These are phyloP conservation scores for Neurospora sp. DNA, from an alignment of 495 filamentous ascomycete genomes.

Conservation along the genomic window DNA sequence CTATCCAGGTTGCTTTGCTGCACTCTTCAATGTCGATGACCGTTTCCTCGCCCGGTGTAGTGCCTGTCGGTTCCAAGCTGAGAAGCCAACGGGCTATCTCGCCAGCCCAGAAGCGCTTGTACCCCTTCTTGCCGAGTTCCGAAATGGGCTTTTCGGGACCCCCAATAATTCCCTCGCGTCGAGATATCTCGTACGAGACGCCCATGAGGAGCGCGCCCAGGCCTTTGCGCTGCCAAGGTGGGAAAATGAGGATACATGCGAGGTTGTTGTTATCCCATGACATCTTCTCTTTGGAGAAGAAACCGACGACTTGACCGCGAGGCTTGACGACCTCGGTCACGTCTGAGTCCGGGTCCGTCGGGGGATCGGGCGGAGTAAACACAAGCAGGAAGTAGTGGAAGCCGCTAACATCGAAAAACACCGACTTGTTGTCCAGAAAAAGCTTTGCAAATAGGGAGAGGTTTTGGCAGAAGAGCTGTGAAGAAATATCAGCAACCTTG, in stretches of 20 bases:
- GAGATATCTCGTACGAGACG: constrained; percentile 85
- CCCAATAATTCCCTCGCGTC: constrained; percentile 71
- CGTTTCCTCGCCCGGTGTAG: constrained; percentile 12
- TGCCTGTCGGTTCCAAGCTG: constrained; percentile 28
- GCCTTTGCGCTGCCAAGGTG: constrained; percentile 85
- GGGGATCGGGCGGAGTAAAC: constrained; percentile 41
- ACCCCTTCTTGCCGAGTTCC: constrained; percentile 69
- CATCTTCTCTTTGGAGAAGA: constrained; percentile 97
- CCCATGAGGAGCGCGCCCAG: constrained; percentile 87
- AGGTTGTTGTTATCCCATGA: constrained; percentile 98
- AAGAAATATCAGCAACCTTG: neutral
- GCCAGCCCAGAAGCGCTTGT: constrained; percentile 73
- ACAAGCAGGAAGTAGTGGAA: constrained; percentile 94
- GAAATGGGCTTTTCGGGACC: constrained; percentile 91
- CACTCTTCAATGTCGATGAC: constrained; percentile 31
- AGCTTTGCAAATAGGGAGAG: constrained; percentile 95
- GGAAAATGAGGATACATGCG: constrained; percentile 92
- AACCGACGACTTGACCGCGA: constrained; percentile 63
- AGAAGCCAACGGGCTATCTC: constrained; percentile 58
- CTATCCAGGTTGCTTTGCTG: constrained; percentile 60
- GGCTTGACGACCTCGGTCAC: constrained; percentile 5
- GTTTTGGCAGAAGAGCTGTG: constrained; percentile 83
- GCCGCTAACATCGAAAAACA: constrained; percentile 91
- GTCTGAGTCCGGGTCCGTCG: constrained; percentile 15
- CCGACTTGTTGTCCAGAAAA: constrained; percentile 94